Evolutionary conservation across 2,329 filamentous ascomycete genomes (phyloP).

Genomic region (Pseudocercospora musae): DNA sequence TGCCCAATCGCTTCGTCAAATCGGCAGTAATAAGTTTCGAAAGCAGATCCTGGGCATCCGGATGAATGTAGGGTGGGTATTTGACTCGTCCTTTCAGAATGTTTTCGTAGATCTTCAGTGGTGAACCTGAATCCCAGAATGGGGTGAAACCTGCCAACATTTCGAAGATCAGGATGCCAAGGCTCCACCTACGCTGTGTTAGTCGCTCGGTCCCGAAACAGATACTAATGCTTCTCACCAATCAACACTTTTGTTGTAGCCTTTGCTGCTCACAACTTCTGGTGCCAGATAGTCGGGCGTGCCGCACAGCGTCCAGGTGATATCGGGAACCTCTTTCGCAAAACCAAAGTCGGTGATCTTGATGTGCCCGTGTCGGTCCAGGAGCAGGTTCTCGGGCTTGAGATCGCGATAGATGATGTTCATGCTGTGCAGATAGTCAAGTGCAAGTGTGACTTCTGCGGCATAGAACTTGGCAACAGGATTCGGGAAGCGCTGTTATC

Average conservation of each 20-base stretch:
- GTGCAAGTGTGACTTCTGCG: slow-evolving; percentile 88
- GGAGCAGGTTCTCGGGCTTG: slow-evolving; percentile 91
- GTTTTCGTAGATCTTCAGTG: slow-evolving; percentile 99
- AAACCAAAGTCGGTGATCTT: slow-evolving; percentile 97
- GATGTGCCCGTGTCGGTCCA: slow-evolving; percentile 80
- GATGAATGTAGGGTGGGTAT: slow-evolving; percentile 93
- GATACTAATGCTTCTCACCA: slow-evolving; percentile 62
- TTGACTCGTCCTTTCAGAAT: slow-evolving; percentile 94
- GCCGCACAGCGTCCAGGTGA: slow-evolving; percentile 97
- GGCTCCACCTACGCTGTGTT: slow-evolving; percentile 74
- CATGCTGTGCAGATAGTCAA: slow-evolving; percentile 91
- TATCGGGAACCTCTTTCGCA: slow-evolving; percentile 95
- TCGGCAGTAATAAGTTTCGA: slow-evolving; percentile 92
- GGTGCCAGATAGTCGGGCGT: slow-evolving; percentile 97
- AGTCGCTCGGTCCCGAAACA: not conserved
- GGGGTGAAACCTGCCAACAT: slow-evolving; percentile 99
- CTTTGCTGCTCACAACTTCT: slow-evolving; percentile 98
- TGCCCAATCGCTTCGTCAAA: slow-evolving; percentile 90
- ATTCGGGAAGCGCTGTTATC: slow-evolving; percentile 86
- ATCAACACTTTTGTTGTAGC: slow-evolving; percentile 99
- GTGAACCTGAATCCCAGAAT: slow-evolving; percentile 96
- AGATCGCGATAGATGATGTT: slow-evolving; percentile 98
- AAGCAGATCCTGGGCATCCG: slow-evolving; percentile 88
- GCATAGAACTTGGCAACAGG: slow-evolving; percentile 99
- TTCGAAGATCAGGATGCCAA: slow-evolving; percentile 97